Evolutionary conservation across 345 rosid species (phyloP).

Genomic region (Microthlaspi erraticum): DNA sequence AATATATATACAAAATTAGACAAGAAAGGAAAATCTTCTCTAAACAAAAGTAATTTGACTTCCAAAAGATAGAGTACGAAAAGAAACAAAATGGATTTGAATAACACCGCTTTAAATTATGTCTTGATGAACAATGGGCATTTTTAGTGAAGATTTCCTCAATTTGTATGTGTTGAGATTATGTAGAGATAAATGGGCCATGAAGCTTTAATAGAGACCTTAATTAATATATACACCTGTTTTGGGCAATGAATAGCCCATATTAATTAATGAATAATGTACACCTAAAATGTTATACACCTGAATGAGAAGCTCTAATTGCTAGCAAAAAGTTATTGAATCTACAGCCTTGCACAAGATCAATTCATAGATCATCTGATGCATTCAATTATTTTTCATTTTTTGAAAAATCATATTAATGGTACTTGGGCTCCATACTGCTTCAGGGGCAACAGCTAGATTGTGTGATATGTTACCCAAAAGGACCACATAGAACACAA

Average conservation of each 20-base stretch:
- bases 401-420: slow-evolving; percentile 10
- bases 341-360: neutral
- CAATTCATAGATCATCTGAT: neutral
- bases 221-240: too few species aligned
- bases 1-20: neutral
- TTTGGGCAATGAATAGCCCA: too few species aligned
- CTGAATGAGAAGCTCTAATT: neutral
- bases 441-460: slow-evolving; percentile 33
- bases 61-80: neutral
- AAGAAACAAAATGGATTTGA: neutral
- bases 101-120: neutral
- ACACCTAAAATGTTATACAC: too few species aligned
- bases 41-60: too few species aligned
- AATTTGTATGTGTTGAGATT: too few species aligned
- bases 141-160: too few species aligned
- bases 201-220: too few species aligned
- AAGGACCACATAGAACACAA: slow-evolving; percentile 35
- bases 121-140: too few species aligned
- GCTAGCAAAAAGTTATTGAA: neutral
- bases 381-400: neutral
- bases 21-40: neutral
- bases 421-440: slow-evolving; percentile 40
- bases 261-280: too few species aligned
- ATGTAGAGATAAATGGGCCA: too few species aligned
- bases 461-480: slow-evolving; percentile 34